phyloP scores from a whole-genome alignment of 2,329 filamentous ascomycete species.

The Penicillium sp. region DNA sequence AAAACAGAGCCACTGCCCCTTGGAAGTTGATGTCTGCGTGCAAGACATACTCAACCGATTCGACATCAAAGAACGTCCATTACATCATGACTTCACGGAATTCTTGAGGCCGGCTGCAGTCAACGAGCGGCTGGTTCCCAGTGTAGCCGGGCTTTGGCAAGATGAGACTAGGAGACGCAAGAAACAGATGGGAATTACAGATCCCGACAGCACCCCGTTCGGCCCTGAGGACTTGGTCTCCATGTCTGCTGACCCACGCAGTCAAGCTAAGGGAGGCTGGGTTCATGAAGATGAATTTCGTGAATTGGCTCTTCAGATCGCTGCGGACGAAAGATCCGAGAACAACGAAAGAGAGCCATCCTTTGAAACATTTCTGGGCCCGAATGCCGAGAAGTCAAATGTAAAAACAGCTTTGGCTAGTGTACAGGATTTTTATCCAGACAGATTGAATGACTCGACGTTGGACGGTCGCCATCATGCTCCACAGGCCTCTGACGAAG shows the following conservation, averaged over 20 bases:
- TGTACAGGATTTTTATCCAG: slow-evolving; percentile 81
- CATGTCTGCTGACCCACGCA: slow-evolving; percentile 81
- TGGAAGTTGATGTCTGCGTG: slow-evolving; percentile 88
- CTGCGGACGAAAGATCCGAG: slow-evolving; percentile 63
- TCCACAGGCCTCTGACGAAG: slow-evolving; percentile 13
- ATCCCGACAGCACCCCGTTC: slow-evolving; percentile 73
- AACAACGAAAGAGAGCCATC: slow-evolving; percentile 47
- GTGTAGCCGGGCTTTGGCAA: slow-evolving; percentile 91
- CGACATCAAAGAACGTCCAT: slow-evolving; percentile 70
- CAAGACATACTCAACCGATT: slow-evolving; percentile 84
- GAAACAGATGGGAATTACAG: slow-evolving; percentile 65
- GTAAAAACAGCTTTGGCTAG: slow-evolving; percentile 81
- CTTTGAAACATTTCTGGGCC: slow-evolving; percentile 68
- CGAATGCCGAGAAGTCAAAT: slow-evolving; percentile 54
- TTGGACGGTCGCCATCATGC: slow-evolving; percentile 17
- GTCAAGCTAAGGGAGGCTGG: slow-evolving; percentile 77
- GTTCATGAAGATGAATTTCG: slow-evolving; percentile 87
- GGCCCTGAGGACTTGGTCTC: slow-evolving; percentile 78
- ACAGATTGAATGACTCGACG: slow-evolving; percentile 53
- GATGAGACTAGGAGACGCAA: slow-evolving; percentile 83
- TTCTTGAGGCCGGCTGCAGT: slow-evolving; percentile 62
- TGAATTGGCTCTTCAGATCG: slow-evolving; percentile 64
- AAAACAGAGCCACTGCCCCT: slow-evolving; percentile 79
- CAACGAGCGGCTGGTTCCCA: slow-evolving; percentile 83
- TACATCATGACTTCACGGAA: slow-evolving; percentile 89